Evolutionary conservation across 352 stramenopile genomes (phyloP).

Genomic region (Phytopythium helicoides): DNA sequence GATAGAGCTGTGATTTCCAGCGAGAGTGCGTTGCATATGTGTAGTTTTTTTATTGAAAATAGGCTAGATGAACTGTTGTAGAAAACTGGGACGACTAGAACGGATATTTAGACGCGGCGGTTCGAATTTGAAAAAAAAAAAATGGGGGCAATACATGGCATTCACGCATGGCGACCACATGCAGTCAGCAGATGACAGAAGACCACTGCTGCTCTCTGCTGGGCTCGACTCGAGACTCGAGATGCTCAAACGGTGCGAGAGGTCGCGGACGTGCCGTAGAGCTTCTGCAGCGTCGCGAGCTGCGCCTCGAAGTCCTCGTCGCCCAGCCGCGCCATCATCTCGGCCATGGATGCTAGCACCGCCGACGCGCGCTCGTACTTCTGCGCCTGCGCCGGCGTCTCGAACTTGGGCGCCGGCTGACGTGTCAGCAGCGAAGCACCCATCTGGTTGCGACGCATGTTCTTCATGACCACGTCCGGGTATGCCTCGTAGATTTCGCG

Average conservation of each 20-base stretch:
- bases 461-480: constrained; percentile 81
- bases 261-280: constrained; percentile 63
- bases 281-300: constrained; percentile 69
- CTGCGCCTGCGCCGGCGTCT: constrained; percentile 63
- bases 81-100: too few relatives aligned
- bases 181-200: too few relatives aligned
- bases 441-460: constrained; percentile 78
- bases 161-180: too few relatives aligned
- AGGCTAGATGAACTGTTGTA: too few relatives aligned
- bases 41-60: too few relatives aligned
- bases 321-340: constrained; percentile 64
- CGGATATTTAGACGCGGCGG: constrained; percentile 8
- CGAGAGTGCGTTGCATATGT: neutral
- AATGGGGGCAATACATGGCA: too few relatives aligned
- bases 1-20: neutral
- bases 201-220: neutral
- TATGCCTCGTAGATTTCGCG: constrained; percentile 85
- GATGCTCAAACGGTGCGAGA: constrained; percentile 43
- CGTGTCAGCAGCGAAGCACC: constrained; percentile 57
- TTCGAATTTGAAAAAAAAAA: neutral
- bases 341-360: constrained; percentile 65
- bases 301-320: constrained; percentile 78
- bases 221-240: too few relatives aligned
- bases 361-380: constrained; percentile 77
- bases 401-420: constrained; percentile 73